Conservation (phyloP, 2,329 filamentous ascomycete genomes). For the Colletotrichum incanum region DNA sequence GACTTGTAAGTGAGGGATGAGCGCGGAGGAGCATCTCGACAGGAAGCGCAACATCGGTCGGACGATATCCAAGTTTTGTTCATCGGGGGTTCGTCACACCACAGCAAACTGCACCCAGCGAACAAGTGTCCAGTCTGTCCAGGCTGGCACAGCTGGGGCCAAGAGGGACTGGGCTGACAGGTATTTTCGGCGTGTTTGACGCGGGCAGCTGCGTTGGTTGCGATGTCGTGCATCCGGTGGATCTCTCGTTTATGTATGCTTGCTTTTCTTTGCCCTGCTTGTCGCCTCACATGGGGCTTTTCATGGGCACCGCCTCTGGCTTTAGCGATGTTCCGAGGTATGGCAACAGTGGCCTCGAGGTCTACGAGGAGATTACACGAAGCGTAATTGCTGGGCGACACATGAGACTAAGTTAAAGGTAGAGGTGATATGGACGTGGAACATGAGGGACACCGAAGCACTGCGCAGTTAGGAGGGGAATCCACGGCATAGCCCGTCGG, state of each 20-base stretch:
- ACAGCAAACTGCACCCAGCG: neutral
- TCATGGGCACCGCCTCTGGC: neutral
- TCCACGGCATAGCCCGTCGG: neutral
- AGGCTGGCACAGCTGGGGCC: conserved; percentile 4
- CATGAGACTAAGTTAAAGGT: neutral
- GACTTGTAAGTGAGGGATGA: conserved; percentile 9
- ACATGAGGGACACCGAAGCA: neutral
- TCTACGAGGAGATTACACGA: neutral
- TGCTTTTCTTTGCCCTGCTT: neutral
- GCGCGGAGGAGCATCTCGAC: neutral
- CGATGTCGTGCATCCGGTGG: conserved; percentile 37
- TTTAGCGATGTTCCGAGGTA: conserved; percentile 14
- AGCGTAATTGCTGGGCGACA: conserved; percentile 6
- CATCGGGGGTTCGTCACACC: conserved; percentile 26
- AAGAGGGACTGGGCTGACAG: neutral
- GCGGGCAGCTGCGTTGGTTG: conserved; percentile 4
- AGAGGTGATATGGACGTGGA: neutral
- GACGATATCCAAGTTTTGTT: conserved; percentile 1
- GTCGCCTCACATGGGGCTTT: neutral
- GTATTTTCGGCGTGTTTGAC: neutral
- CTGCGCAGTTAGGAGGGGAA: neutral
- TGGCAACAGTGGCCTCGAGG: neutral
- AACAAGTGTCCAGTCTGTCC: neutral
- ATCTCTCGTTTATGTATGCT: neutral
- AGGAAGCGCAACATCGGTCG: conserved; percentile 2